Conservation (phyloP, 768 basidiomycete genomes). For the Pleurotus ostreatus region DNA sequence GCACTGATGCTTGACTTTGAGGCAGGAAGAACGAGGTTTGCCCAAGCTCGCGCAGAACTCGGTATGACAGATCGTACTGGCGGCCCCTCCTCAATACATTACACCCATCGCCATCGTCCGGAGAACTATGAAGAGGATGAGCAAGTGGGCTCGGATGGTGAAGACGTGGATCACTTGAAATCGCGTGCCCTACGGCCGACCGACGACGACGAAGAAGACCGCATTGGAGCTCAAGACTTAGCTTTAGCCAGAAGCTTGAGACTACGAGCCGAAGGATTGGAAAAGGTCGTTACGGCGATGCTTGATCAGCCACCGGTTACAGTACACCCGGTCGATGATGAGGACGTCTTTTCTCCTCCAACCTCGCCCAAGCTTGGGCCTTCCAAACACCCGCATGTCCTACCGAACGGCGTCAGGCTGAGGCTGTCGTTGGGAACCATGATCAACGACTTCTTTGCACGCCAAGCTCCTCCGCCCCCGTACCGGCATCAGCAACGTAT, state of each 20-base stretch:
- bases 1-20: background rate
- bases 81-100: constrained; percentile 56
- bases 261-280: constrained; percentile 74
- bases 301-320: constrained; percentile 69
- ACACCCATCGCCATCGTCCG: constrained; percentile 60
- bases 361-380: constrained; percentile 43
- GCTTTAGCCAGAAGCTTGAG: constrained; percentile 59
- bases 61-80: constrained; percentile 83
- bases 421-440: constrained; percentile 72
- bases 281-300: constrained; percentile 80
- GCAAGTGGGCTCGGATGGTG: constrained; percentile 61
- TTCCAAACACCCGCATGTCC: constrained; percentile 47
- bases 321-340: constrained; percentile 51
- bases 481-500: constrained; percentile 34
- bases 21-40: constrained; percentile 68
- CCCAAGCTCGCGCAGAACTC: constrained; percentile 80
- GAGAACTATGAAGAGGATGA: constrained; percentile 79
- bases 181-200: constrained; percentile 40
- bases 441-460: constrained; percentile 78
- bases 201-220: constrained; percentile 53
- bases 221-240: constrained; percentile 55
- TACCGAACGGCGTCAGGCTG: constrained; percentile 80
- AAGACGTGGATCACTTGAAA: constrained; percentile 48
- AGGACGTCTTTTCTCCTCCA: constrained; percentile 48
- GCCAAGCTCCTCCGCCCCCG: constrained; percentile 56